phyloP scores from a whole-genome alignment of 1,139 yeast species.

The Pichia sp. region DNA sequence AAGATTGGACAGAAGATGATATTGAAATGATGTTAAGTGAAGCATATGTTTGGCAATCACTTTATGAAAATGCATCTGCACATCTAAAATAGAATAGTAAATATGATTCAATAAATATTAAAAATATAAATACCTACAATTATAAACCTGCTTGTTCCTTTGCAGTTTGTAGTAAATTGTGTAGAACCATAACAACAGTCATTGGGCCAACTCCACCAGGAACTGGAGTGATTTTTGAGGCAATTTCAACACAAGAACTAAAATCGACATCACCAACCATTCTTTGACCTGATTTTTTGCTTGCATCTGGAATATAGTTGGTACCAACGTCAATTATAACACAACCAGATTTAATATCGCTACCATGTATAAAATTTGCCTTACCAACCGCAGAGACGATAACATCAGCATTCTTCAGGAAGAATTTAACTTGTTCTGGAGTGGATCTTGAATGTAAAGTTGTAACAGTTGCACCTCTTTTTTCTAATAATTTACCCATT shows the following conservation, averaged over 20 bases:
- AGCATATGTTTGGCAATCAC: conserved; percentile 93
- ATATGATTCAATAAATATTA: not conserved
- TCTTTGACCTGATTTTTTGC: conserved; percentile 57
- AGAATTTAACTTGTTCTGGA: conserved; percentile 44
- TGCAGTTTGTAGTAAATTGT: conserved; percentile 54
- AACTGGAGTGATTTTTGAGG: conserved; percentile 68
- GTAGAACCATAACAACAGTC: conserved; percentile 79
- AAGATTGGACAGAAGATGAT: conserved; percentile 80
- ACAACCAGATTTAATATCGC: conserved; percentile 64
- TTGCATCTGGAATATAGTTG: conserved; percentile 59
- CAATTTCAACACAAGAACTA: conserved; percentile 44
- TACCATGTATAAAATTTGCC: conserved; percentile 63
- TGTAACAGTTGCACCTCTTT: conserved; percentile 71
- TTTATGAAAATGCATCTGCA: conserved; percentile 83
- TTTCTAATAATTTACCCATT: conserved; percentile 63
- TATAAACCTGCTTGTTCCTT: conserved; percentile 35
- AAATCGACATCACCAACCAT: conserved; percentile 77
- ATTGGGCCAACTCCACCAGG: conserved; percentile 91
- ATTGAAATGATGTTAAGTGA: conserved; percentile 89
- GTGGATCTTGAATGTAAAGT: conserved; percentile 69
- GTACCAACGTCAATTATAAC: conserved; percentile 76
- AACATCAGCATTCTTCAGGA: conserved; percentile 58
- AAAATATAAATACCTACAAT: not conserved
- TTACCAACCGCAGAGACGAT: conserved; percentile 74
- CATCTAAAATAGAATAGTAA: conserved; percentile 46